These are phyloP conservation scores for Alloteropsis semialata DNA, from an alignment of 176 grass and related monocot species.

Conservation along the genomic window DNA sequence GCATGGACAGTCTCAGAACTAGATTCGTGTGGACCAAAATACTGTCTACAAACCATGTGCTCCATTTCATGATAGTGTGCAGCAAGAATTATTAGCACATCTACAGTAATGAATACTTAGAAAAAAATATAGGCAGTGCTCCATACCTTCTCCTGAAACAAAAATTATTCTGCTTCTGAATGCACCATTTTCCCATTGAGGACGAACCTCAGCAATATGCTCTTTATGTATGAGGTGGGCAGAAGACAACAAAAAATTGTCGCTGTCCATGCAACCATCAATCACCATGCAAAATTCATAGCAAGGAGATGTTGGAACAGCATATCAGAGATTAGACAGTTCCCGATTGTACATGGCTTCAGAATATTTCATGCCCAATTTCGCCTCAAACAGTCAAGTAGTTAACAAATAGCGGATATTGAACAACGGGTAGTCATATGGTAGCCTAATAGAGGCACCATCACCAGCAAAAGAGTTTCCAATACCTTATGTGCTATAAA, in stretches of 20 bases:
- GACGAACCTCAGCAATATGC: conserved; percentile 71
- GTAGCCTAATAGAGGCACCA: not conserved
- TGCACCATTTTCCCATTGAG: too few species aligned
- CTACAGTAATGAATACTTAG: not conserved
- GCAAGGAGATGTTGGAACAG: not conserved
- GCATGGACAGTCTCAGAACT: conserved; percentile 33
- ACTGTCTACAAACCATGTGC: conserved; percentile 50
- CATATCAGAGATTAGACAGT: not conserved
- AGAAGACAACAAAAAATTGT: not conserved
- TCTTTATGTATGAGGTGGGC: conserved; percentile 40
- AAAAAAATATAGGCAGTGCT: conserved; percentile 3
- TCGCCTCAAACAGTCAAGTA: not conserved
- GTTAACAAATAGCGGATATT: not conserved
- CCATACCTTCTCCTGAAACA: conserved; percentile 76
- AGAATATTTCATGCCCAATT: not conserved
- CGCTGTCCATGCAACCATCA: not conserved
- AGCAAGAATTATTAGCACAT: conserved; percentile 31
- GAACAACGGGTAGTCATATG: not conserved
- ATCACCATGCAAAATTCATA: not conserved
- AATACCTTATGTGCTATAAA: conserved; percentile 19
- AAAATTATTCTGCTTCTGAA: conserved; percentile 78
- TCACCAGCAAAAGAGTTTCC: not conserved
- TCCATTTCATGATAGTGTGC: conserved; percentile 69
- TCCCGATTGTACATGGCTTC: not conserved
- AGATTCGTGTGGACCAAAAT: conserved; percentile 28